Conservation (phyloP, 768 basidiomycete species). For the Leccinum rimulosum region DNA sequence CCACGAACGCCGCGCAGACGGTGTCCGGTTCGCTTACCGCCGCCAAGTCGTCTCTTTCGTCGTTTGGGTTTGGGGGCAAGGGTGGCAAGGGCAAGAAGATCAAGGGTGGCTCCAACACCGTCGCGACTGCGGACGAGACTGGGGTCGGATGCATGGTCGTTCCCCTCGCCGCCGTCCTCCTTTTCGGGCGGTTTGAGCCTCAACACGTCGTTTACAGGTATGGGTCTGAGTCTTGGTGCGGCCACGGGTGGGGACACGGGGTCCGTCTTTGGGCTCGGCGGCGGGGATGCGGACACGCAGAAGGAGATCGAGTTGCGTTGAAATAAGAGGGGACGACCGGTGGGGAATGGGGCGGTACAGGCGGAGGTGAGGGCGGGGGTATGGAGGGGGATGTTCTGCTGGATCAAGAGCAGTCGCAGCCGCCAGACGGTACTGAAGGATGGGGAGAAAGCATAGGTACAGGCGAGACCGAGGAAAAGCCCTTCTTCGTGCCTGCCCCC, state of each 20-base stretch:
- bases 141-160: neutral
- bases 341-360: neutral
- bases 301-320: constrained; percentile 3
- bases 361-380: no score
- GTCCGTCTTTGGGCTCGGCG: constrained; percentile 6
- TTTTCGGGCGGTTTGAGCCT: neutral
- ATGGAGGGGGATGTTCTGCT: no score
- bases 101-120: neutral
- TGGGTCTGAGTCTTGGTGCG: no score
- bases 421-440: neutral
- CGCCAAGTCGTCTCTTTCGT: neutral
- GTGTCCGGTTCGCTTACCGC: neutral
- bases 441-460: neutral
- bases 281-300: neutral
- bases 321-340: neutral
- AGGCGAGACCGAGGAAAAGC: no score
- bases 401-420: neutral
- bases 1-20: neutral
- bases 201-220: neutral
- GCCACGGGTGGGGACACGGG: neutral
- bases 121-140: no score
- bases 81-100: neutral
- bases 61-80: constrained; percentile 5
- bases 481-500: neutral
- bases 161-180: neutral